Base-by-base conservation (phyloP, 176 grass and related monocot species). In the Eleusine coracana region DNA sequence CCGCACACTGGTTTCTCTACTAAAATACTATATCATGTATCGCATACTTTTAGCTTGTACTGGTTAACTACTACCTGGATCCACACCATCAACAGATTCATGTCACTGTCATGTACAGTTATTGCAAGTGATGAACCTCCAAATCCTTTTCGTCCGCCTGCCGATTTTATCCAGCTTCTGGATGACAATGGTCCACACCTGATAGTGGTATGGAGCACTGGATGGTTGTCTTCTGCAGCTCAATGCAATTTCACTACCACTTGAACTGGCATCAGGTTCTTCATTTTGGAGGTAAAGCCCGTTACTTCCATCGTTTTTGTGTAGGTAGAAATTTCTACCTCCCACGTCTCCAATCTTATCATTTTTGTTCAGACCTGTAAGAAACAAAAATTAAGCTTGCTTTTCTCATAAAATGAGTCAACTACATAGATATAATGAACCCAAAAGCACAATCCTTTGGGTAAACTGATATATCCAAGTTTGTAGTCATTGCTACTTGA, bases 321-420 rank as follows among this genome's bases (percentile, higher is more conserved):
- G 92, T 60, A 97, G 84, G 81, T 97, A 97, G 59, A 97, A 97
- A 14, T 73, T 94, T 80, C 95, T 84, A 11, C 90, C 88, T 6
- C 95, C 95, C 0, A 92, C 92, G 21, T 97, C 86, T 80, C 95
- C 78, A 78, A 97, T 97, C 50, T 86, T 97, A 39, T 94, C 92
- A 46, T 71, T 91, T 54, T 97, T 97, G 80, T 87, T 87, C 70
- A 94, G 83, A 87, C 92, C 95, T 97, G 88, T 3, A 0, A 21
- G 41, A 73, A 38, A 27, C 79, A 75, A 40, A 41, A 3, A 13
- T 40, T n/a, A 51, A 82, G 10, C 18, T 83, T 78, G 73, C 25
- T 20, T 70, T 4, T 34, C 6, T 20, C 23, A 46, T 18, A 54
- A 78, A 25, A 73, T 66, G 27, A 50, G 20, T 69, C 6, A 34